These are phyloP conservation scores for Corymbia maculata DNA, from an alignment of 345 rosid species.

Conservation along the genomic window DNA sequence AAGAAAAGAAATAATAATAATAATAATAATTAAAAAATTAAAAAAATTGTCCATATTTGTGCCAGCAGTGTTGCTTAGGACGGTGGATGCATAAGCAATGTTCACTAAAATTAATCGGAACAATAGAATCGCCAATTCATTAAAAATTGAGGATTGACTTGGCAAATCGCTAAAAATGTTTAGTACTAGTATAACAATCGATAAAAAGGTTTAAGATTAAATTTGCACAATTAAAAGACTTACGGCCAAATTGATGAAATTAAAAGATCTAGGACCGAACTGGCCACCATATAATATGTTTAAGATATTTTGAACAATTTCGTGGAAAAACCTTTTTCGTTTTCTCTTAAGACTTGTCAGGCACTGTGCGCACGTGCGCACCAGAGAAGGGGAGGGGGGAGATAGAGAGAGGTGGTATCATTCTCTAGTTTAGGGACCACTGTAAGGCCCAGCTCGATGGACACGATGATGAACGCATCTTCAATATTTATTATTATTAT, in stretches of 20 bases:
- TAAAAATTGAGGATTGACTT: background rate
- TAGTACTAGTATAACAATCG: no score
- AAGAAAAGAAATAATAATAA: no score
- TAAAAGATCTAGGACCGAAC: accelerated
- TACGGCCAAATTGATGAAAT: accelerated
- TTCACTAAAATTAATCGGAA: accelerated
- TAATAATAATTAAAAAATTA: no score
- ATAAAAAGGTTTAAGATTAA: accelerated
- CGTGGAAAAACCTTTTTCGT: background rate
- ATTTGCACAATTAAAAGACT: no score
- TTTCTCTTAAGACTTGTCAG: background rate
- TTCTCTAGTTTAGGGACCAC: background rate
- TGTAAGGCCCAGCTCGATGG: background rate
- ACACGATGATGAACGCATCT: background rate
- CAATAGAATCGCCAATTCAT: no score
- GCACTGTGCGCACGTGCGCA: background rate
- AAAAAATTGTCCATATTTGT: no score
- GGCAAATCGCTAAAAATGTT: no score
- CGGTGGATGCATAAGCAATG: no score
- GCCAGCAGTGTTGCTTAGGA: no score
- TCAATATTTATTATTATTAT: background rate
- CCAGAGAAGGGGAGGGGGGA: background rate
- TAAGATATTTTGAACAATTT: no score
- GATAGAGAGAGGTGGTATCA: background rate
- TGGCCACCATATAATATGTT: no score